Base-by-base conservation (phyloP, 495 filamentous ascomycete species). In the Parathielavia hyrcaniae region DNA sequence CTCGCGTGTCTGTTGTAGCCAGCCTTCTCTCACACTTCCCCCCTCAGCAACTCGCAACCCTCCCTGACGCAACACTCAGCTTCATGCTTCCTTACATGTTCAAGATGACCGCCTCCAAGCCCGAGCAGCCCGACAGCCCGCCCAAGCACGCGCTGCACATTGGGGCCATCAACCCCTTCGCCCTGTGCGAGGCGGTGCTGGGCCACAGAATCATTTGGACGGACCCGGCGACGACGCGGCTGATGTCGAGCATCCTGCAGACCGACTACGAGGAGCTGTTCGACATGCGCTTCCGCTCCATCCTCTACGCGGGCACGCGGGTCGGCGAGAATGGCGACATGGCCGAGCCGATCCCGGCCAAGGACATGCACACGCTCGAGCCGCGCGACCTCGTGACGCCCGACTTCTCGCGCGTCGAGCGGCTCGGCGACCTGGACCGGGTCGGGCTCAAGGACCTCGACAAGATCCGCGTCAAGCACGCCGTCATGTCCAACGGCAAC, bases 181-280 rank as follows among this genome's bases (percentile, higher is more conserved):
- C 70, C 35, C 61, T 73, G 16, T 66, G 68, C 26, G 72, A 74
- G 60, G 69, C 68, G 19, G 64, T 73, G 50, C 62, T 73, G 36
- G 68, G 68, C 56, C 66, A 67, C 51, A 69, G 60, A 47, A 46
- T 75, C 13, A 65, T 70, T 58, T 67, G 69, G 44, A 58, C 54
- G 32, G 49, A 61, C 1, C 46, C 68, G 5, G 50, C 61, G 3
- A 65, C 68, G 1, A 48, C 61, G 11, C 58, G 59, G 16, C 62
- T 71, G 55, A 51, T 74, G 30, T 60, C 68, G 30, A 67, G 71
- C 53, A 61, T 68, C 22, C 65, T 74, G 11, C 71, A 74, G 65
- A 73, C 69, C 20, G 71, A 74, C 55, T 74, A 74, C 58, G 71
- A 73, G 38, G 71, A 74, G 60, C 67, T 73, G 19, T 74, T 74